Evolutionary conservation across 2,329 filamentous ascomycete species (phyloP).

Genomic region (Aurifilum marmelostoma): DNA sequence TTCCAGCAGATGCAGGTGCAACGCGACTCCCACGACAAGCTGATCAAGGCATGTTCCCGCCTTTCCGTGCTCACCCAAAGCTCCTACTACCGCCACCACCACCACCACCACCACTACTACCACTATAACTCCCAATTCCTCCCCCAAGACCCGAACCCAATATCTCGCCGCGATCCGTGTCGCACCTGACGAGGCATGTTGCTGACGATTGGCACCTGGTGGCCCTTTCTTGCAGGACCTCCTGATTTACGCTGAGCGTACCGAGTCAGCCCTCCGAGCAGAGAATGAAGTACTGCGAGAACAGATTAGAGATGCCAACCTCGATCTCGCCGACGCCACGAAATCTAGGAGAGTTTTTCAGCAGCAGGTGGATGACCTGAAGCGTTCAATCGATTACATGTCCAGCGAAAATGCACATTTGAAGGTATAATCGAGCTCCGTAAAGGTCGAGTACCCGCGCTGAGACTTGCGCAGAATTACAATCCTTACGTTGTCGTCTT

Average conservation of each 20-base stretch:
- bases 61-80: background rate
- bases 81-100: background rate
- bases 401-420: constrained; percentile 45
- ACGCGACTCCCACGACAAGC: constrained; percentile 45
- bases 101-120: constrained; percentile 6
- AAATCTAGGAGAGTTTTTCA: constrained; percentile 55
- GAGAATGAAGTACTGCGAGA: constrained; percentile 49
- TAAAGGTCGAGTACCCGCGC: constrained; percentile 23
- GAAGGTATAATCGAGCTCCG: constrained; percentile 45
- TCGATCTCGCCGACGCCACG: constrained; percentile 56
- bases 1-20: constrained; percentile 49
- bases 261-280: constrained; percentile 47
- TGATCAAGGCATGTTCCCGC: constrained; percentile 51
- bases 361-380: constrained; percentile 47
- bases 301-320: constrained; percentile 47
- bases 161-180: background rate
- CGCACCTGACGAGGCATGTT: background rate
- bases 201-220: constrained; percentile 11
- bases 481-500: constrained; percentile 64
- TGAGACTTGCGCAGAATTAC: constrained; percentile 45
- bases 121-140: background rate
- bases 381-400: constrained; percentile 41
- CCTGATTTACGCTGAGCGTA: constrained; percentile 47
- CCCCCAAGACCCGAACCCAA: background rate
- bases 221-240: constrained; percentile 45